Conservation (phyloP, 164 flowering plant species). For the Tinospora cordifolia region DNA sequence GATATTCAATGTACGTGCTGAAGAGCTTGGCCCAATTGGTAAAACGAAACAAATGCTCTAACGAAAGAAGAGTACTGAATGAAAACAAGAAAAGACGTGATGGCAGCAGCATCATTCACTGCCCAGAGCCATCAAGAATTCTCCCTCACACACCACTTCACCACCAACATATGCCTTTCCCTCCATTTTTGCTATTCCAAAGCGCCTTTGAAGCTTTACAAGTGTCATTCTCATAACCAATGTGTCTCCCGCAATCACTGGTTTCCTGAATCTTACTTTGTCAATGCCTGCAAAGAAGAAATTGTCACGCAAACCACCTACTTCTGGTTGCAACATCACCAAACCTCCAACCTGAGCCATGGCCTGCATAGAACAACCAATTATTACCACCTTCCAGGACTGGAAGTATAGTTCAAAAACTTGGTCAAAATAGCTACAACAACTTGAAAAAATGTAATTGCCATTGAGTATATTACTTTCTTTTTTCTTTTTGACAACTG, state of each 20-base stretch:
- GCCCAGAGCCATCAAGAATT: conserved; percentile 86
- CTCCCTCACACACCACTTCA: conserved; percentile 90
- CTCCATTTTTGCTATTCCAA: conserved; percentile 90
- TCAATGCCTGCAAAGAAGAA: conserved; percentile 98
- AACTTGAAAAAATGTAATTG: background rate
- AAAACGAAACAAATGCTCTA: background rate
- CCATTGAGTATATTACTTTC: background rate
- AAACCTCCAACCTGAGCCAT: conserved; percentile 98
- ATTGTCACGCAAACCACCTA: conserved; percentile 75
- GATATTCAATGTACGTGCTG: background rate
- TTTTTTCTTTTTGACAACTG: too few species aligned
- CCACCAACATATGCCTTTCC: conserved; percentile 95
- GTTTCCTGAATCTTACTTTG: conserved; percentile 90
- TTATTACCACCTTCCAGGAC: conserved; percentile 4
- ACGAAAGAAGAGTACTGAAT: too few species aligned
- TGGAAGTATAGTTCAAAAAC: background rate
- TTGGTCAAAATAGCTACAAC: background rate
- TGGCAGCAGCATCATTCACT: conserved; percentile 23
- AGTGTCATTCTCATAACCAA: conserved; percentile 92
- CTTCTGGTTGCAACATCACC: conserved; percentile 93
- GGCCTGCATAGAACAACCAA: conserved; percentile 48
- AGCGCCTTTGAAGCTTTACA: conserved; percentile 63
- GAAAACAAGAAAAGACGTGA: background rate
- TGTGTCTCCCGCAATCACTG: conserved; percentile 91
- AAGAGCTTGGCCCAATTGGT: background rate